Conservation (phyloP, 345 rosid genomes). For the Physaria fendleri region DNA sequence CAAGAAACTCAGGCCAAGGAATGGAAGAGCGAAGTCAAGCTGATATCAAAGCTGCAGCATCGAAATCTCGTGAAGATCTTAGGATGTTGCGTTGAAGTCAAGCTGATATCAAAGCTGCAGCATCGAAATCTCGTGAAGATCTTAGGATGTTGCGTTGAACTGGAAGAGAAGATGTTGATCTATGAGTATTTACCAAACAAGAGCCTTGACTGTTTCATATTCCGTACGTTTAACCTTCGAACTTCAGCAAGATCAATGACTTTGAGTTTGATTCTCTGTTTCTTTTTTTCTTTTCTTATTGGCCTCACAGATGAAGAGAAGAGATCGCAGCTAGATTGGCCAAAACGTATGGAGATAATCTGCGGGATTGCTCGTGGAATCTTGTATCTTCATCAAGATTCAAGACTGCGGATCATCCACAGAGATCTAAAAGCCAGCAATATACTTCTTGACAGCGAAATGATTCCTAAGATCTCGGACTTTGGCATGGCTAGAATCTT, state of each 20-base stretch:
- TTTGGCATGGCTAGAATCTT: slow-evolving; percentile 31
- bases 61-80: slow-evolving; percentile 27
- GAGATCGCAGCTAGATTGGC: slow-evolving; percentile 26
- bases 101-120: slow-evolving; percentile 21
- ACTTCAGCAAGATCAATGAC: background rate
- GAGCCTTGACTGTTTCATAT: slow-evolving; percentile 40
- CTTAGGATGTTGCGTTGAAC: slow-evolving; percentile 26
- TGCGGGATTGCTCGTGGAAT: slow-evolving; percentile 35
- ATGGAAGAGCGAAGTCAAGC: slow-evolving; percentile 8
- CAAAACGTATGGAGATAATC: slow-evolving; percentile 17
- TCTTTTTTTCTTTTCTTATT: background rate
- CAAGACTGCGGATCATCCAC: slow-evolving; percentile 33
- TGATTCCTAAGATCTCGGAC: slow-evolving; percentile 29
- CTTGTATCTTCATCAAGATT: slow-evolving; percentile 42
- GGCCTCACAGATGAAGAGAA: background rate
- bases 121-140: slow-evolving; percentile 29
- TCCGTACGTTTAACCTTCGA: slow-evolving; percentile 23
- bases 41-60: slow-evolving; percentile 25
- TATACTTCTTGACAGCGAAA: slow-evolving; percentile 27
- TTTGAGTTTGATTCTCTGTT: background rate
- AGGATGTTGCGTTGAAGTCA: slow-evolving; percentile 25
- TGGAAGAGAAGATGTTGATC: slow-evolving; percentile 35
- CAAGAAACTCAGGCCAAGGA: background rate
- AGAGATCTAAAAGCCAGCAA: slow-evolving; percentile 34
- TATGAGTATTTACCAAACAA: slow-evolving; percentile 47